Percentiles rank a stretch among this genome's conserved stretches.
phyloP scores from a whole-genome alignment of 2,329 filamentous ascomycete species.

The Ploettnerulaceae sp. region DNA sequence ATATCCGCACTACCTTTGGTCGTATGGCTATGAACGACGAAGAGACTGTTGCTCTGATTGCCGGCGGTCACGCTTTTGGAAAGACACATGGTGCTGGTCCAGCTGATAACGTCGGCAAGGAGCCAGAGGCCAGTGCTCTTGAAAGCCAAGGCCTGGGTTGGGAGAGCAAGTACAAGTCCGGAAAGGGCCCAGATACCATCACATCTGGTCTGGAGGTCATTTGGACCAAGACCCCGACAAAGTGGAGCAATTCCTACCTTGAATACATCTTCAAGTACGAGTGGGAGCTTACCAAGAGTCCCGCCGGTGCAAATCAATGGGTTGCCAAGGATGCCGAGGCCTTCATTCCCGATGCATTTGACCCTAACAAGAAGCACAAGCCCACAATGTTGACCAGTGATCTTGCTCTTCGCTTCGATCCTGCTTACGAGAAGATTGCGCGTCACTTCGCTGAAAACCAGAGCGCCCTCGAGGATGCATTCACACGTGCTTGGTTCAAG shows the following conservation, averaged over 20 bases:
- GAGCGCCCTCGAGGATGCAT: conserved; percentile 63
- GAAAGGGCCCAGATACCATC: conserved; percentile 68
- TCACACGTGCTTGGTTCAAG: conserved; percentile 77
- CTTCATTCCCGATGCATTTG: conserved; percentile 67
- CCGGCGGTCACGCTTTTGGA: conserved; percentile 72
- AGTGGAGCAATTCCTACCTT: conserved; percentile 72
- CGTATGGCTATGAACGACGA: conserved; percentile 83
- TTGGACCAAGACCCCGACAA: conserved; percentile 71
- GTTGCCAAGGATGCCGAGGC: conserved; percentile 62
- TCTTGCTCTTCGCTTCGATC: conserved; percentile 66
- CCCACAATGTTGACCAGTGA: conserved; percentile 77
- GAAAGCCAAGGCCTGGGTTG: conserved; percentile 69
- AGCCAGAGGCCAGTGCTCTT: conserved; percentile 60
- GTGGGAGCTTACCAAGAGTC: conserved; percentile 71
- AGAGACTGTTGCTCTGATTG: conserved; percentile 75
- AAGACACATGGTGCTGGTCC: conserved; percentile 74
- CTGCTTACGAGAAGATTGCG: conserved; percentile 70
- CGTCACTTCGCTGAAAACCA: conserved; percentile 65
- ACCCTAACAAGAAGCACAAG: conserved; percentile 64
- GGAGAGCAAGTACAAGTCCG: conserved; percentile 57
- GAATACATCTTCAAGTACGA: conserved; percentile 75
- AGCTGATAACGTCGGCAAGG: conserved; percentile 57
- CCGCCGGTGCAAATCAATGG: conserved; percentile 73
- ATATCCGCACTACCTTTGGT: conserved; percentile 69
- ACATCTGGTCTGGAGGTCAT: conserved; percentile 74